phyloP scores from a whole-genome alignment of 306 rosid species.

The Sechiopsis laciniata region DNA sequence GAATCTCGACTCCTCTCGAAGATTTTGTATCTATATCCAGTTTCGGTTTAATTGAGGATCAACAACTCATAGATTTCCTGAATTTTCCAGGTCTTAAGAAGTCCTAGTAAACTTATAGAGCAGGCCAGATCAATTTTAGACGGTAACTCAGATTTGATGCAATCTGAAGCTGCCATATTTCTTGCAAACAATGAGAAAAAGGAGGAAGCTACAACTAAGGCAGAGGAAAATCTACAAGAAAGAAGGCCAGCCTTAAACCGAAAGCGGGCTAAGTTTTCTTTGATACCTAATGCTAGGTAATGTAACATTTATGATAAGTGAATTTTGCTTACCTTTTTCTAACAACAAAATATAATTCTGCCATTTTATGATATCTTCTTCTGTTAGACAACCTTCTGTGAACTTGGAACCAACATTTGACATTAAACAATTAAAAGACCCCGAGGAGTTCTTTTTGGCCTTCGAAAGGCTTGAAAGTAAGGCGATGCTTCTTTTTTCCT shows the following conservation, averaged over 20 bases:
- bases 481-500: slow-evolving; percentile 19
- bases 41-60: background rate
- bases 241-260: slow-evolving; percentile 68
- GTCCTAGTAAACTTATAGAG: slow-evolving; percentile 43
- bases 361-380: slow-evolving; percentile 20
- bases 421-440: slow-evolving; percentile 48
- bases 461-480: slow-evolving; percentile 62
- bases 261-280: slow-evolving; percentile 57
- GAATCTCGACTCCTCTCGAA: background rate
- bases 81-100: slow-evolving; percentile 39
- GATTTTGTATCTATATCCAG: slow-evolving; percentile 9
- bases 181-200: slow-evolving; percentile 22
- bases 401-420: slow-evolving; percentile 45
- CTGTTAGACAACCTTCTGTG: slow-evolving; percentile 46
- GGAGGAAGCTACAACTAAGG: slow-evolving; percentile 26
- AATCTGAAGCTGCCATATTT: slow-evolving; percentile 23
- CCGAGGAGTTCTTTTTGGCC: slow-evolving; percentile 54
- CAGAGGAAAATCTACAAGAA: slow-evolving; percentile 42
- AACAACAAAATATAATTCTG: background rate
- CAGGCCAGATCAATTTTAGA: slow-evolving; percentile 38
- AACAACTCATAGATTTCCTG: background rate
- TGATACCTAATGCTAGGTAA: slow-evolving; percentile 52
- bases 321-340: background rate
- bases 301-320: slow-evolving; percentile 22
- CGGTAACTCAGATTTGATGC: slow-evolving; percentile 24